These are phyloP conservation scores for Xylariaceae sp. DNA, from an alignment of 2,329 filamentous ascomycete species.

Conservation along the genomic window DNA sequence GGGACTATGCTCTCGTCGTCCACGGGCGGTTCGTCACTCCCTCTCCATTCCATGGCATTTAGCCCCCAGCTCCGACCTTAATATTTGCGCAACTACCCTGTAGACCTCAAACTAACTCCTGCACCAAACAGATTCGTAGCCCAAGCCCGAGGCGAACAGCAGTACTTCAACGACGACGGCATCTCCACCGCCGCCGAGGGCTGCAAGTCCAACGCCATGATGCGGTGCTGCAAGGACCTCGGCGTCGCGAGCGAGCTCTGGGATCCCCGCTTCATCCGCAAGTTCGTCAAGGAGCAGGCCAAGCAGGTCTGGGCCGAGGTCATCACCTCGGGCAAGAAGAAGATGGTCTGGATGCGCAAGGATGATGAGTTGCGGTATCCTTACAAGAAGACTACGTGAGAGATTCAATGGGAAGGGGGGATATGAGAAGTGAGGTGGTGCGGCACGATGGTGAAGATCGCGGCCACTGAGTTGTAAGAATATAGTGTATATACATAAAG, in stretches of 20 bases:
- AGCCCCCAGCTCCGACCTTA: not conserved
- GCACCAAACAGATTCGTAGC: conserved; percentile 67
- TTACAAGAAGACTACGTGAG: conserved; percentile 40
- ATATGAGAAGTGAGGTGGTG: not conserved
- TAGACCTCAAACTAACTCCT: not conserved
- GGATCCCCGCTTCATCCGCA: conserved; percentile 87
- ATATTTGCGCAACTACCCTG: too few species aligned
- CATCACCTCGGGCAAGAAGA: conserved; percentile 78
- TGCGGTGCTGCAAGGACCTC: conserved; percentile 97
- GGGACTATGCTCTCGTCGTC: conserved; percentile 89
- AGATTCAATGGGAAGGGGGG: not conserved
- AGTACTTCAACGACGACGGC: conserved; percentile 84
- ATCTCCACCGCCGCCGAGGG: conserved; percentile 94
- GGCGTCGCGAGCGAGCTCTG: conserved; percentile 93
- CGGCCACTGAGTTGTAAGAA: conserved; percentile 7
- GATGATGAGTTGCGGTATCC: conserved; percentile 68
- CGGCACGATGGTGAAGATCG: not conserved
- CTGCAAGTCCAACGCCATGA: conserved; percentile 94
- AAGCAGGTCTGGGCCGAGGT: conserved; percentile 91
- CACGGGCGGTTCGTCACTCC: conserved; percentile 68
- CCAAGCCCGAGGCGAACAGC: conserved; percentile 89
- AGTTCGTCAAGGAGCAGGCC: conserved; percentile 70
- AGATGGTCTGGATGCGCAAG: conserved; percentile 82
- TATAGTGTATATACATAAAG: conserved; percentile 4
- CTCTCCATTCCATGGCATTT: not conserved